phyloP scores from a whole-genome alignment of 345 rosid genomes.

The Salix brachista region DNA sequence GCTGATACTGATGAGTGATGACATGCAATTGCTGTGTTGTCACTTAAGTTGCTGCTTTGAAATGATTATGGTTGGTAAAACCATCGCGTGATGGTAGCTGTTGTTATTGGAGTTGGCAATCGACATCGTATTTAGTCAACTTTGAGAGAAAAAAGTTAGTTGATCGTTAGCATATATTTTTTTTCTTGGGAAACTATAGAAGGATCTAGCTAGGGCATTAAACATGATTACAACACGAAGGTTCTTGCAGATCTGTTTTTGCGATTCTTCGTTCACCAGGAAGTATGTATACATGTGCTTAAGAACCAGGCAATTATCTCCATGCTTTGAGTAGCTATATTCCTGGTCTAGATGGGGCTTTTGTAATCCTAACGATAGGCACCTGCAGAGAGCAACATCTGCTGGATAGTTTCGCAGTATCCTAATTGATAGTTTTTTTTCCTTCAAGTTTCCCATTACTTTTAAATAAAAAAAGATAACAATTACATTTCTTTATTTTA shows the following conservation, averaged over 20 bases:
- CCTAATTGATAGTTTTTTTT: neutral
- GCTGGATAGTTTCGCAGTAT: neutral
- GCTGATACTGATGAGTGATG: too few species aligned
- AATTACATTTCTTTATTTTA: too few species aligned
- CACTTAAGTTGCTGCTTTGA: neutral
- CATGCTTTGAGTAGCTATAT: neutral
- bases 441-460: too few species aligned
- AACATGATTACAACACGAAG: slow-evolving; percentile 75
- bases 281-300: neutral
- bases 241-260: slow-evolving; percentile 44
- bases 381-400: neutral
- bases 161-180: neutral
- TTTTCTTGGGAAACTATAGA: slow-evolving; percentile 31
- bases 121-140: too few species aligned
- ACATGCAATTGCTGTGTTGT: neutral
- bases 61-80: too few species aligned
- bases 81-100: too few species aligned
- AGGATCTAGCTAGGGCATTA: slow-evolving; percentile 67
- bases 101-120: too few species aligned
- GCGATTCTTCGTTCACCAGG: neutral
- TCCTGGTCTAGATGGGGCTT: neutral
- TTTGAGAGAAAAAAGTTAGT: neutral
- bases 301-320: neutral
- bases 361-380: neutral
- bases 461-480: too few species aligned